phyloP scores from a whole-genome alignment of 2,329 filamentous ascomycete species.

The Fusarium dimerum region DNA sequence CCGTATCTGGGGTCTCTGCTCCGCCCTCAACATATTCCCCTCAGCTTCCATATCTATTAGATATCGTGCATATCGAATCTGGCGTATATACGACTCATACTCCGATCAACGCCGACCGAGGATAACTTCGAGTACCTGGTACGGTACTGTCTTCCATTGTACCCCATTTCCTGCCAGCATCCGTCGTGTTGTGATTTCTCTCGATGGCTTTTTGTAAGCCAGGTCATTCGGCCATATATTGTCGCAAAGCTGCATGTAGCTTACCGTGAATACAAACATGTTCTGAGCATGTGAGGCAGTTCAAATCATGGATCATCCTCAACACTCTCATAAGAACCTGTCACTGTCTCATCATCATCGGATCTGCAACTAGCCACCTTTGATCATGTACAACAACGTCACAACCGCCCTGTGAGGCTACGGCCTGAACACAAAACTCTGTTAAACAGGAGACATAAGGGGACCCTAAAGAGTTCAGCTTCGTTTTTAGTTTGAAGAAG shows the following conservation, averaged over 20 bases:
- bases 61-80: too few relatives aligned
- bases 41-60: too few relatives aligned
- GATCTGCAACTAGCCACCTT: neutral
- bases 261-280: too few relatives aligned
- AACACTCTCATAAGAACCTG: neutral
- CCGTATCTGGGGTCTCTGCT: constrained; percentile 23
- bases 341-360: neutral
- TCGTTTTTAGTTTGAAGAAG: too few relatives aligned
- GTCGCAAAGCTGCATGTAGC: too few relatives aligned
- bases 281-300: too few relatives aligned
- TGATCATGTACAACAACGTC: neutral
- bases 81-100: constrained; percentile 23
- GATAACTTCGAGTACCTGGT: neutral
- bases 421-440: neutral
- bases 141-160: neutral
- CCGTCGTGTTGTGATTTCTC: too few relatives aligned
- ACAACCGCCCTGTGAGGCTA: neutral
- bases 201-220: too few relatives aligned
- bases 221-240: too few relatives aligned
- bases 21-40: neutral
- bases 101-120: constrained; percentile 22
- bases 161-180: too few relatives aligned
- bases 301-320: neutral
- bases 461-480: too few relatives aligned
- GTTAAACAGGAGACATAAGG: too few relatives aligned